phyloP scores from a whole-genome alignment of 139 green algal genomes.

The Coelastrella sp. region DNA sequence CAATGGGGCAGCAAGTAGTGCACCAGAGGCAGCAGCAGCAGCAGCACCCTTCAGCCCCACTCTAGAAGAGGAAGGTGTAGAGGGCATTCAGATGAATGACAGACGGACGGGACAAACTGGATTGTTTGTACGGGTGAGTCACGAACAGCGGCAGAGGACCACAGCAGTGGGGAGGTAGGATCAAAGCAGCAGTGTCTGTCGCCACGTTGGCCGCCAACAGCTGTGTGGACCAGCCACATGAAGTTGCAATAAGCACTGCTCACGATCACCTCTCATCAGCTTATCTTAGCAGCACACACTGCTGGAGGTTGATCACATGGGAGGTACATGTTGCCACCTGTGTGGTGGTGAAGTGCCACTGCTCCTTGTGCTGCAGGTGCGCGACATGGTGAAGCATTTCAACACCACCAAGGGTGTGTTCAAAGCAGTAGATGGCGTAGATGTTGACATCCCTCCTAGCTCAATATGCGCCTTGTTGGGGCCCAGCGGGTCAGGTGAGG shows the following conservation, averaged over 20 bases:
- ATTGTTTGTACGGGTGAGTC: conserved; percentile 59
- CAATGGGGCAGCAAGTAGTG: neutral
- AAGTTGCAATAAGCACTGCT: neutral
- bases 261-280: neutral
- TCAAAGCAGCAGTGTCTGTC: neutral
- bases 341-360: neutral
- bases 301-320: neutral
- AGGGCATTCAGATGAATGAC: conserved; percentile 55
- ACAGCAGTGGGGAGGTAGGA: neutral
- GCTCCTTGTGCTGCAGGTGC: conserved; percentile 54
- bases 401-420: conserved; percentile 72
- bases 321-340: neutral
- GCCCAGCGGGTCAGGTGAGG: conserved; percentile 74
- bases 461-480: conserved; percentile 84
- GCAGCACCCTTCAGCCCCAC: neutral
- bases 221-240: neutral
- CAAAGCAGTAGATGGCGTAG: conserved; percentile 73
- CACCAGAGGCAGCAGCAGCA: neutral
- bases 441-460: conserved; percentile 72
- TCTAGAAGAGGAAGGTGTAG: conserved; percentile 44
- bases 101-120: conserved; percentile 33
- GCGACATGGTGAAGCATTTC: conserved; percentile 81
- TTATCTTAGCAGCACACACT: neutral
- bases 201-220: neutral
- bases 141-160: neutral